Evolutionary conservation across 2,329 filamentous ascomycete genomes (phyloP), one percentile per base, ranked within the genome.

Genomic region (Parastagonospora nodorum): DNA sequence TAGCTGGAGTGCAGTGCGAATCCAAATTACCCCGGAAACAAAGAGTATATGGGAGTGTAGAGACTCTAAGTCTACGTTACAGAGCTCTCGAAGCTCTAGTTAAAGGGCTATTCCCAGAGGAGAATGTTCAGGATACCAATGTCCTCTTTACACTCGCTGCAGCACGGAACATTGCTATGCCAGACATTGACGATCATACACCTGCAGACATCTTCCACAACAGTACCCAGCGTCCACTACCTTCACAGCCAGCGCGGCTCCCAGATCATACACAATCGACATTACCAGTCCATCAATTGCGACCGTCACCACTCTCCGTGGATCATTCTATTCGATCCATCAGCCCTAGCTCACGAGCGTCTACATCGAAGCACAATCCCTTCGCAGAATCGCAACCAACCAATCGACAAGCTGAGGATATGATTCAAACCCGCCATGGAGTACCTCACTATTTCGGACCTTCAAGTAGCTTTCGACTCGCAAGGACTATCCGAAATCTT

Each of bases 31-130:
- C 77, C 5, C 71, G 77, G 19, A 78, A 78, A 54, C 75, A 76
- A 33, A 64, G 77, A 30, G 75, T 78, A 9, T 78, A 78, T 47
- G 77, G 77, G 12, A 78, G 76, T 50, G 73, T 77, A 6, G 77
- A 78, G 52, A 77, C 75, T n/a, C 61, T 78, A 37, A 77, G 75
- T 41, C 63, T 74, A 28, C 67, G 76, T 27, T 78, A 76, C 51
- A 66, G 77, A 37, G 74, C 76, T 2, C 66, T 78, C 9, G 75
- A 78, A 54, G 68, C 74, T 12, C 41, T 78, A 37, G 68, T 78
- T 36, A 73, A 74, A 42, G 75, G 75, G 0, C 48, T 78, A 1
- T 77, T 76, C 40, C 74, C 76, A 3, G 55, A 74, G 12, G 63
- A 74, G 31, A 73, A 77, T 47, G 65, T 71, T 2, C 70, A 69